Evolutionary conservation across 495 filamentous ascomycete species (phyloP).

Genomic region (Penicillium cinerascens): DNA sequence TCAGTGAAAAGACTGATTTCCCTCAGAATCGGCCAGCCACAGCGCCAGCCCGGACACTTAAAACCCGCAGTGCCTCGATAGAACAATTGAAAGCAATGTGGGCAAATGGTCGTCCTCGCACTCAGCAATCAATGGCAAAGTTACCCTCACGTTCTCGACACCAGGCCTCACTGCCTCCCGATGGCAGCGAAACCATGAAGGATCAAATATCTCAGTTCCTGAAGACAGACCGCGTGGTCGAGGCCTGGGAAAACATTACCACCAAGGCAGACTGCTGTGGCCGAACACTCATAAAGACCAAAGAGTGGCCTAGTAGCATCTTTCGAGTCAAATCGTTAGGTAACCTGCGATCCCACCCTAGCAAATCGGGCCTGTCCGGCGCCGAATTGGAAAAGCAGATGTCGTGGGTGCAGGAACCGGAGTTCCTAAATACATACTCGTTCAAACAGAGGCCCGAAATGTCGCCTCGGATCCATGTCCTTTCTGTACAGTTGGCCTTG

Average conservation of each 20-base stretch:
- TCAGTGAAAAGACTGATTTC: slow-evolving; percentile 15
- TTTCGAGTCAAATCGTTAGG: slow-evolving; percentile 31
- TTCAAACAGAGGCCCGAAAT: slow-evolving; percentile 29
- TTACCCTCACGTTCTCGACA: slow-evolving; percentile 6
- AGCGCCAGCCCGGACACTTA: slow-evolving; percentile 26
- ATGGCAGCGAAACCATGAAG: slow-evolving; percentile 31
- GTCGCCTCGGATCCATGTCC: slow-evolving; percentile 34
- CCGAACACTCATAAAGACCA: slow-evolving; percentile 12
- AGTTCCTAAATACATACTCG: slow-evolving; percentile 33
- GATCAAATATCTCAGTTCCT: slow-evolving; percentile 39
- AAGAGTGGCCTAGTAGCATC: slow-evolving; percentile 34
- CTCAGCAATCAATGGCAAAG: slow-evolving; percentile 13
- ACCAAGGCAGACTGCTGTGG: slow-evolving; percentile 15
- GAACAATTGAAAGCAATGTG: slow-evolving; percentile 27
- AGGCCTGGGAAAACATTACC: slow-evolving; percentile 35
- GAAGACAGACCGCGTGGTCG: slow-evolving; percentile 39
- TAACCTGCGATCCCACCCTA: slow-evolving; percentile 5
- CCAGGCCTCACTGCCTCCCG: slow-evolving; percentile 9
- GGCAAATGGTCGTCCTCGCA: slow-evolving; percentile 16
- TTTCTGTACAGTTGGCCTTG: slow-evolving; percentile 30
- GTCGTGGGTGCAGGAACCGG: slow-evolving; percentile 32
- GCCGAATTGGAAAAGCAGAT: slow-evolving; percentile 25
- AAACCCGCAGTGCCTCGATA: slow-evolving; percentile 26
- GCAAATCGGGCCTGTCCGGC: slow-evolving; percentile 9
- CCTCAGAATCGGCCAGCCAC: slow-evolving; percentile 23